phyloP scores from a whole-genome alignment of 768 basidiomycete genomes.

The Podaxis pistillaris region DNA sequence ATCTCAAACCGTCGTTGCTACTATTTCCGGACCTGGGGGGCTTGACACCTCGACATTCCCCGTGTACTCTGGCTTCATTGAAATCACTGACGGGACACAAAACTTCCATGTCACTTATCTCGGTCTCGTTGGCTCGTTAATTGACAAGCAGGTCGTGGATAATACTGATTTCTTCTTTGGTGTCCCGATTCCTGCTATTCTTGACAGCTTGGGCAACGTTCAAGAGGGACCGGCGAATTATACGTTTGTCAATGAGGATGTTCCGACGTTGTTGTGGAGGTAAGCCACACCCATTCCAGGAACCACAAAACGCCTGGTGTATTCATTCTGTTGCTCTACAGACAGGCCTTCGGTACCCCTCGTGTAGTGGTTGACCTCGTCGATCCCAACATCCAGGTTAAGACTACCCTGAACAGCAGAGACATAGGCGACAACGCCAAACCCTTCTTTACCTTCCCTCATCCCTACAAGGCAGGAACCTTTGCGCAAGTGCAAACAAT shows the following conservation, averaged over 20 bases:
- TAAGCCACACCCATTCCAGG: slow-evolving; percentile 16
- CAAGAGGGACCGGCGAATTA: slow-evolving; percentile 40
- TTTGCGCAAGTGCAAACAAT: slow-evolving; percentile 40
- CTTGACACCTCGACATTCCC: slow-evolving; percentile 46
- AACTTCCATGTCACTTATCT: slow-evolving; percentile 42
- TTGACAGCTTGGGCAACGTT: slow-evolving; percentile 36
- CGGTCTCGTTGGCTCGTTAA: slow-evolving; percentile 37
- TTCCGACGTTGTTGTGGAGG: slow-evolving; percentile 38
- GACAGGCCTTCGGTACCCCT: slow-evolving; percentile 46
- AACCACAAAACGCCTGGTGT: neutral
- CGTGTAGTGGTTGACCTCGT: slow-evolving; percentile 49
- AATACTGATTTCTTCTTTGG: slow-evolving; percentile 46
- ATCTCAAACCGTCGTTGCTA: slow-evolving; percentile 35
- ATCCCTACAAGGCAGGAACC: slow-evolving; percentile 30
- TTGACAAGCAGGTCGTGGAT: slow-evolving; percentile 48
- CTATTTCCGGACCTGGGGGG: slow-evolving; percentile 43
- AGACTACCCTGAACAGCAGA: slow-evolving; percentile 36
- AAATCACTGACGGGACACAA: slow-evolving; percentile 34
- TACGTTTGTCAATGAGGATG: slow-evolving; percentile 40
- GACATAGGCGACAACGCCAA: slow-evolving; percentile 11
- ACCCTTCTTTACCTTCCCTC: slow-evolving; percentile 42
- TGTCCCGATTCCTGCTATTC: slow-evolving; percentile 36
- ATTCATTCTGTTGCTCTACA: slow-evolving; percentile 1
- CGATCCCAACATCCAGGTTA: slow-evolving; percentile 36
- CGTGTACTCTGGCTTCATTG: slow-evolving; percentile 56